Evolutionary conservation across 2,329 filamentous ascomycete genomes (phyloP), one percentile per base, ranked within the genome.

Genomic region (Penicillium sp.): DNA sequence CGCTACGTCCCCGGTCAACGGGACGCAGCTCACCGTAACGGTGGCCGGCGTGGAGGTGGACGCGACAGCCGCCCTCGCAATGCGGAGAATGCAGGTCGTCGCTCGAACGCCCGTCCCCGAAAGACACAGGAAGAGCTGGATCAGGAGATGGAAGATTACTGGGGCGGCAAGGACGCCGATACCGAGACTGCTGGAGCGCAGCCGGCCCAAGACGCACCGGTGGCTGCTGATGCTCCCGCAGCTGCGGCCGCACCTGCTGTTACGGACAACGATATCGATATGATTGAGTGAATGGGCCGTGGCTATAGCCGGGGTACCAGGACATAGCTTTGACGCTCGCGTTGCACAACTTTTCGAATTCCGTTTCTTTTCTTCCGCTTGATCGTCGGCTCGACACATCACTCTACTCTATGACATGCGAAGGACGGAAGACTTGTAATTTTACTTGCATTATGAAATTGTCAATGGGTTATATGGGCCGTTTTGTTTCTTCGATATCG

Each of bases 101-200:
- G 74, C 31, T 76, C 76, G 43, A 77, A 44, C 71, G 72, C 40
- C 72, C 72, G 48, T 30, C 48, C 48, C 16, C 48, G 48, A 27
- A 51, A 51, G 81, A 96, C 92, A 0, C 88, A 91, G 61, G 89
- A 95, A 63, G 90, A 96, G 69, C 79, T 96, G 36, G 92, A 96
- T 69, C 90, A 89, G n/a, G 92, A 96, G 74, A 96, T 96, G 92
- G 90, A 87, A 27, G 90, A 96, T 67, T 96, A 96, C 72, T 96
- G 90, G 78, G 85, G 81, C 27, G 76, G 75, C 33, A 70, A 54
- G 45, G 56, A 63, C 43, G 67, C 63, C 50, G 70, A 63, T 42
- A 66, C 73, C 43, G 72, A 66, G 46, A 70, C 65, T n/a, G 74
- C 71, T 31, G 74, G 68, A 22, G 71, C 63, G 14, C 50, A 63